Base-by-base conservation (phyloP, 2,329 filamentous ascomycete species). In the Diaporthe australafricana region DNA sequence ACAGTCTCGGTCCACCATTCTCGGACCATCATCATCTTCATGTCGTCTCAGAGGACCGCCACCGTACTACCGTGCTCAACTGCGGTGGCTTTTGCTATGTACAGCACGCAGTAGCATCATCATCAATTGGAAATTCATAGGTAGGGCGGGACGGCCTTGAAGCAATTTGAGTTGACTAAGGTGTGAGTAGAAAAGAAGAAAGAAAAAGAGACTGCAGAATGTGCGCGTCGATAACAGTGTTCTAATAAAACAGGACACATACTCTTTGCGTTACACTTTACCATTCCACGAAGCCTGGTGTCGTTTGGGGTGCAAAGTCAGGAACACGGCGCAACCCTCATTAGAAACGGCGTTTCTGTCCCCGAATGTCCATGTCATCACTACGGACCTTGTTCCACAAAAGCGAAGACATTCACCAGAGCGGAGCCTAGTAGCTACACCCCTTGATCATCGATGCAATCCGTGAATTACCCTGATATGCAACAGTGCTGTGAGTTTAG, bases 11-110 rank as follows among this genome's bases (percentile, higher is more conserved):
- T 27, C 60, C 60, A 55, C 55, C 52, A 30, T 57, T 40, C 17
- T 57, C 30, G n/a, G 42, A 16, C 32, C 45, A 48, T 22, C 45
- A 57, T 68, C 53, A n/a, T 48, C 66, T 48, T 68, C 45, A 30
- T 48, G 52, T 35, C 40, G 16, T 25, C 56, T 27, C 38, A 5
- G 17, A 1, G 4, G 9, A 11, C 52, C 20, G 66, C 52, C 52
- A 50, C 30, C 27, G 66, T 50, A 57, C 12, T 32, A 60, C 65
- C 40, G 22, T 27, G 8, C 7, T 35, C 4, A 0, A 7, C 38
- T 32, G 25, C 30, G 7, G 30, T 47, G n/a, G 25, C 35, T 11
- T 8, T 22, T n/a, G 7, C 38, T 25, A 25, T 25, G 32, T 35
- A 35, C 22, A 22, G 30, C 30, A 30, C 20, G 32, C 30, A 25